Evolutionary conservation across 164 flowering plant genomes (phyloP).

Genomic region (Magnolia kwangsiensis): DNA sequence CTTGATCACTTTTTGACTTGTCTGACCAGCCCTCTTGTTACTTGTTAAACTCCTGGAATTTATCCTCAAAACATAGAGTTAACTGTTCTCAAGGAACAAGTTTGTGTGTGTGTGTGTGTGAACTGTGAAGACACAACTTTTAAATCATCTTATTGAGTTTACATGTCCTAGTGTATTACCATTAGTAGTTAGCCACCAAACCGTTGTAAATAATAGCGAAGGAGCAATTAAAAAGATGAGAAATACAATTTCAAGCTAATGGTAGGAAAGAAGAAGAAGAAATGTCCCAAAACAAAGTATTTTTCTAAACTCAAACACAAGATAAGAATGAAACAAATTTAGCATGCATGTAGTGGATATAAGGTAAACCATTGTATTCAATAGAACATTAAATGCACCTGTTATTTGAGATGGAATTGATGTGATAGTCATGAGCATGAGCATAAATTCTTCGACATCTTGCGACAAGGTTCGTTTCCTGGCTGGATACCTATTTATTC

Average conservation of each 20-base stretch:
- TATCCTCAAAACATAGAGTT: too few relatives aligned
- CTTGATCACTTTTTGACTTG: too few relatives aligned
- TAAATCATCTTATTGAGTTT: too few relatives aligned
- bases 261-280: background rate
- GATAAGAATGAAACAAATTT: background rate
- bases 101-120: too few relatives aligned
- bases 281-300: background rate
- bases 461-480: slow-evolving; percentile 75
- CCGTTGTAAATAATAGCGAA: background rate
- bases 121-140: too few relatives aligned
- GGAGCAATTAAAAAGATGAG: background rate
- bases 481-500: slow-evolving; percentile 63
- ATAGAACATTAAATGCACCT: slow-evolving; percentile 41
- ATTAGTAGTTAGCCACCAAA: too few relatives aligned
- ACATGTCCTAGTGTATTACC: too few relatives aligned
- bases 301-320: background rate
- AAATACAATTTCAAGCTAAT: background rate
- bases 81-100: too few relatives aligned
- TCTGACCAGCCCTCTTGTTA: too few relatives aligned
- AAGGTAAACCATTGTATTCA: background rate
- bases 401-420: slow-evolving; percentile 96
- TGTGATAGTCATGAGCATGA: slow-evolving; percentile 99
- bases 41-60: too few relatives aligned
- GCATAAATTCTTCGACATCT: slow-evolving; percentile 98
- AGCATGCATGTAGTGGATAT: background rate